Base-by-base conservation (phyloP, 1,284 basidiomycete genomes). In the Boletus smithii region DNA sequence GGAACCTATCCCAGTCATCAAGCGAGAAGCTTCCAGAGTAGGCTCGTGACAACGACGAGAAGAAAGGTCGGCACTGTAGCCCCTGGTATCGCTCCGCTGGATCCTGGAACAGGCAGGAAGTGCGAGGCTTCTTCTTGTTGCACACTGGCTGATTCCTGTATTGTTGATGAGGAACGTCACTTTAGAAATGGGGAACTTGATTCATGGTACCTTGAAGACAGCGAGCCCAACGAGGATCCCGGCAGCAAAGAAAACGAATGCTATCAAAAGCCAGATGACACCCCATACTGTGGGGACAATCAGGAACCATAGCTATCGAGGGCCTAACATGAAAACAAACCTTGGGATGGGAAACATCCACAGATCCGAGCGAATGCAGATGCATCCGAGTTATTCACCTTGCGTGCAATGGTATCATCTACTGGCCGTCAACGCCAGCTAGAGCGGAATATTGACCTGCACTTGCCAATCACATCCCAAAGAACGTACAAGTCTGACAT, bases 371-470 rank as follows among this genome's bases (percentile, higher is more conserved):
- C 91, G 63, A 95, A 98, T 16, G 88, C 85, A 5, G 85, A 85
- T 0, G 95, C 95, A 62, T 99, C 95, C 2, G 90, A 94, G 18
- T 83, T 81, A 61, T 97, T 95, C 53, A 94, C 85, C 69, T 97
- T 97, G 43, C 94, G 79, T 11, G 82, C 78, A 49, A 97, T 83
- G 4, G 94, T 92, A 63, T 97, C 94, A 60, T 94, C 90, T 83
- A 61, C 46, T 50, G 54, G 54, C 14, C 16, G 42, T 53, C 22
- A 46, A 45, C 45, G 37, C 16, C 27, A 3, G 23, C 26, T 20
- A 29, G 5, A 40, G 34, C 23, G n/a, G 8, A 27, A 49, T 16
- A 20, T 23, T 13, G 8, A 20, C 1, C 6, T 33, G 34, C 13
- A 64, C 77, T 44, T 55, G 81, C 90, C 89, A 45, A 92, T 75